Conservation (phyloP, 192 early-diverging fungal genomes). For the Dispira simplex region DNA sequence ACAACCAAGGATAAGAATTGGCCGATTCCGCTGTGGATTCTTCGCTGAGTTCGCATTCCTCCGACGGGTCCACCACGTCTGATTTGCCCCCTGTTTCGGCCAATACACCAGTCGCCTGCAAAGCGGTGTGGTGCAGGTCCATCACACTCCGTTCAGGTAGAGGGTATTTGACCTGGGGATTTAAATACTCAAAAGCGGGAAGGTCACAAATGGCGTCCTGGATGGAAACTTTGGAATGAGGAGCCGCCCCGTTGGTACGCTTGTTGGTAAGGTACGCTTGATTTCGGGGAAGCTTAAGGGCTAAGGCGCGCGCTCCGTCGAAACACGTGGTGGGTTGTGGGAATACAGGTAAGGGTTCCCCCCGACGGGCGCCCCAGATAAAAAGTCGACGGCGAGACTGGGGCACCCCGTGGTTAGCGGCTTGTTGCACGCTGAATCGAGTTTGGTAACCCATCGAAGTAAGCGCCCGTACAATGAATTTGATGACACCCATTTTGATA, state of each 20-base stretch:
- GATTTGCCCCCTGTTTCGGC: too few relatives aligned
- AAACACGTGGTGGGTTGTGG: constrained; percentile 40
- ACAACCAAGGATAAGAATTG: background rate
- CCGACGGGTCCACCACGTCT: too few relatives aligned
- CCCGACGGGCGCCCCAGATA: constrained; percentile 42
- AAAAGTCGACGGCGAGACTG: constrained; percentile 50
- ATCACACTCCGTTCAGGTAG: constrained; percentile 15
- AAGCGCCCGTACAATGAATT: constrained; percentile 45
- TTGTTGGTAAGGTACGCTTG: constrained; percentile 23
- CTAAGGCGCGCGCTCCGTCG: constrained; percentile 19
- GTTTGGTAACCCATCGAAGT: constrained; percentile 53
- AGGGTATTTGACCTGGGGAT: constrained; percentile 30
- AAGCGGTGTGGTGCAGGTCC: too few relatives aligned
- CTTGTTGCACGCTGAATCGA: constrained; percentile 43
- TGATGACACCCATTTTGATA: constrained; percentile 43
- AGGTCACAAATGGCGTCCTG: constrained; percentile 51
- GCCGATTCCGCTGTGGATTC: too few relatives aligned
- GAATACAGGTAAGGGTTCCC: constrained; percentile 33
- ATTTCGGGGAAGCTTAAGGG: constrained; percentile 27
- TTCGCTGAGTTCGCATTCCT: too few relatives aligned
- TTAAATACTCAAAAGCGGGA: constrained; percentile 46
- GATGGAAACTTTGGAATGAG: constrained; percentile 36
- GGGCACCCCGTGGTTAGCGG: constrained; percentile 42
- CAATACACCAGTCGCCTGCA: too few relatives aligned
- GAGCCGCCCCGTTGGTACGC: constrained; percentile 30